Evolutionary conservation across 2,329 filamentous ascomycete genomes (phyloP).

Genomic region (Metarhizium guizhouense): DNA sequence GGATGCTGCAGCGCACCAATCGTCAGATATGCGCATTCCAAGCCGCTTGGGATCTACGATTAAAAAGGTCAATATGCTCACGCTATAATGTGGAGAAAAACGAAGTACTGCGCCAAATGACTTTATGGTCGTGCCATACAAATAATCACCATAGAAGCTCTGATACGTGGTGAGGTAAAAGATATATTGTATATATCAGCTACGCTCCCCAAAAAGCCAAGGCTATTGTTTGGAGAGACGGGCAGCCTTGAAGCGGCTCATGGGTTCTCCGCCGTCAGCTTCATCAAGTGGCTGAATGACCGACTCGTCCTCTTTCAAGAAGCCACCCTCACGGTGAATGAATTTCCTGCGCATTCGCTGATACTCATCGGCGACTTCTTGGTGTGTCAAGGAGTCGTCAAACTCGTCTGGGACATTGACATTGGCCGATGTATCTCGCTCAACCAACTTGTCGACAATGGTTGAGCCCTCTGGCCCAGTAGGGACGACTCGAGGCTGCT

Average conservation of each 20-base stretch:
- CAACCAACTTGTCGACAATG: conserved; percentile 51
- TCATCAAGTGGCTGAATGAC: conserved; percentile 60
- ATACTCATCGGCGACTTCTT: conserved; percentile 76
- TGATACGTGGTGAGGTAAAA: background rate
- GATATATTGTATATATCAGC: conserved; percentile 15
- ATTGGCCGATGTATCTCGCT: conserved; percentile 33
- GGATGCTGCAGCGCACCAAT: conserved; percentile 43
- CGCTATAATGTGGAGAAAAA: background rate
- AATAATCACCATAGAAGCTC: conserved; percentile 1
- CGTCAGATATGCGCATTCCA: conserved; percentile 33
- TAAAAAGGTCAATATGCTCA: background rate
- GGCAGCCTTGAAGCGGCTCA: conserved; percentile 69
- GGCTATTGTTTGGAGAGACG: conserved; percentile 45
- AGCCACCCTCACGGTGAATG: conserved; percentile 76
- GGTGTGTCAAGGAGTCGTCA: conserved; percentile 59
- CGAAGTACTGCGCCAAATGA: background rate
- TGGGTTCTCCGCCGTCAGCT: conserved; percentile 51
- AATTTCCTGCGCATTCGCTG: conserved; percentile 74
- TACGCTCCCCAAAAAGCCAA: background rate
- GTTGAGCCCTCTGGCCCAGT: conserved; percentile 43
- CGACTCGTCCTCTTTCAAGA: conserved; percentile 61
- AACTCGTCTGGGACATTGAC: conserved; percentile 51
- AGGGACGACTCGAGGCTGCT: conserved; percentile 29
- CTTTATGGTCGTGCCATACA: background rate
- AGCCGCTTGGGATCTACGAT: too few species aligned